Evolutionary conservation across 495 filamentous ascomycete genomes (phyloP), one percentile per base, ranked within the genome.

Genomic region (Astrothelium subdiscretum): DNA sequence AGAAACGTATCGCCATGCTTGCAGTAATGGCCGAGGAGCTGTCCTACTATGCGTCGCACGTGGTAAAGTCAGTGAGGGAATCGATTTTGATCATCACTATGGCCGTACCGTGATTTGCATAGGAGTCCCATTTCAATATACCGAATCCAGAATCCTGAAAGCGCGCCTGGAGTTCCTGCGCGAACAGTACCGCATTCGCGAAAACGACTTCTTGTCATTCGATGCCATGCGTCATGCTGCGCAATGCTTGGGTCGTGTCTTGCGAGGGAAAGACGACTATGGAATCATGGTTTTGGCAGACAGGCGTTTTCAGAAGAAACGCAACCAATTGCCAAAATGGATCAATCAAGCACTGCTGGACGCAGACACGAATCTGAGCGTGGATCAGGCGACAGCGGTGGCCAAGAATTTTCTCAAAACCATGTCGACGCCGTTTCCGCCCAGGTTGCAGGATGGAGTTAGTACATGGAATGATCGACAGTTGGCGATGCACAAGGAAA

Each of bases 11-110:
- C 89, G 95, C 59, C 96, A 92, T 3, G 95, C 95, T 0, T 99
- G 95, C 74, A 95, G 87, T 77, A 97, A 97, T 73, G 95, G 95
- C 31, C 82, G 95, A 51, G 95, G 95, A 57, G 95, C 95, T 2
- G 85, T 97, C 32, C 77, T 99, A 44, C 84, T 97, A 4, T 97
- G 90, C 72, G 92, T 97, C 72, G 94, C 91, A 6, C 89, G 95
- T 70, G 95, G 95, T 12, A 99, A 99, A 72, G 95, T 99, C 2
- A 90, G 85, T 1, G 95, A 99, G 68, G 95, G 95, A 48, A 97
- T 99, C 60, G 95, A 99, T 82, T 99, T 99, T 68, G 95, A 99
- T 71, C 94, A 99, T 68, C 92, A 99, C 66, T 99, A 97, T 73
- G 95, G 95, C 18, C 89, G 95, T 63, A 94, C 92, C 1, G 95